phyloP scores from a whole-genome alignment of 2,329 filamentous ascomycete species.

The Orbilia quercus region DNA sequence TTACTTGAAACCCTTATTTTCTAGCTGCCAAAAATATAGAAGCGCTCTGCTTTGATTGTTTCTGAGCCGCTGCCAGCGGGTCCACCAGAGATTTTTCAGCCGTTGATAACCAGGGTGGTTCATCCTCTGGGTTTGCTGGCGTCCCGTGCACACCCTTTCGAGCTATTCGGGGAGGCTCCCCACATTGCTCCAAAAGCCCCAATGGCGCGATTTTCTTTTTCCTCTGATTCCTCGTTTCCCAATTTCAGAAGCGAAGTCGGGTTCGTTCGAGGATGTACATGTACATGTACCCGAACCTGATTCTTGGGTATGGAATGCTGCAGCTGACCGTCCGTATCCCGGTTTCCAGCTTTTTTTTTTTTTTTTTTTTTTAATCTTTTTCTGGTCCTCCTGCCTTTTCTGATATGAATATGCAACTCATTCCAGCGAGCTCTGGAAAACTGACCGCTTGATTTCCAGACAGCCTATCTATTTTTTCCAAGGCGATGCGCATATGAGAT shows the following conservation, averaged over 20 bases:
- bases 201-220: conserved; percentile 36
- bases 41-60: too few species aligned
- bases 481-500: conserved; percentile 22
- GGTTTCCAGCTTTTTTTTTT: conserved; percentile 20
- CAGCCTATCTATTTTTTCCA: neutral
- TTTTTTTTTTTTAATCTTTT: conserved; percentile 8
- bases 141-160: conserved; percentile 48
- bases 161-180: conserved; percentile 9
- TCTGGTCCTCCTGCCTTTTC: conserved; percentile 39
- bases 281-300: conserved; percentile 49
- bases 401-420: conserved; percentile 25
- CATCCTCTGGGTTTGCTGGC: conserved; percentile 26
- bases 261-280: conserved; percentile 16
- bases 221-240: neutral
- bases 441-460: conserved; percentile 25
- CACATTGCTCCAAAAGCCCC: conserved; percentile 23
- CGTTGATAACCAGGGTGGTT: conserved; percentile 28
- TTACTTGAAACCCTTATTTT: too few species aligned
- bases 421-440: conserved; percentile 36
- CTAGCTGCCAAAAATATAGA: too few species aligned
- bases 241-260: conserved; percentile 23
- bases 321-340: conserved; percentile 45
- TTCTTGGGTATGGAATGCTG: conserved; percentile 50
- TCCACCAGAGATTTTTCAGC: conserved; percentile 26
- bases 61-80: too few species aligned